Evolutionary conservation across 108 stramenopile genomes (phyloP).

Genomic region (Discostella pseudostelligera): DNA sequence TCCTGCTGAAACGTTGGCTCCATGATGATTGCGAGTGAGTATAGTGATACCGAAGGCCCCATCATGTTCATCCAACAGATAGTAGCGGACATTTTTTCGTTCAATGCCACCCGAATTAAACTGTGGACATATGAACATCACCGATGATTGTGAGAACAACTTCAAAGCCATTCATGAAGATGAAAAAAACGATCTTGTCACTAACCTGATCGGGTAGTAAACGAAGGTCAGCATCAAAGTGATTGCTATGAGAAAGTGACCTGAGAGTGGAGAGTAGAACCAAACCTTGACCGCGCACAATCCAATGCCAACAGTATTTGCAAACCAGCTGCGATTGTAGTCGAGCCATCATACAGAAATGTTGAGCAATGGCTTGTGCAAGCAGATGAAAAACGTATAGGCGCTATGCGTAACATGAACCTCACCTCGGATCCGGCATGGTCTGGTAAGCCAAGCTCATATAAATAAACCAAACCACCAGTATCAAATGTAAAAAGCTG

Average conservation of each 20-base stretch:
- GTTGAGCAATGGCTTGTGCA: background rate
- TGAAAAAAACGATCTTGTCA: background rate
- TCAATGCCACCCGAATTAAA: slow-evolving; percentile 63
- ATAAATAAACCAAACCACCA: slow-evolving; percentile 78
- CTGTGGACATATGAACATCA: slow-evolving; percentile 1
- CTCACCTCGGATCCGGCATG: slow-evolving; percentile 58
- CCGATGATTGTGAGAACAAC: too few species aligned
- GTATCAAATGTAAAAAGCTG: slow-evolving; percentile 55
- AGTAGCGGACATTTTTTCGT: slow-evolving; percentile 73
- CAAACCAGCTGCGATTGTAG: slow-evolving; percentile 63
- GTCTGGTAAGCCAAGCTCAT: slow-evolving; percentile 77
- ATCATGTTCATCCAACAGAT: slow-evolving; percentile 82
- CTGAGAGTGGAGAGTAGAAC: slow-evolving; percentile 66
- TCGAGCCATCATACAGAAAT: background rate
- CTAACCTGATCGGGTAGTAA: slow-evolving; percentile 36
- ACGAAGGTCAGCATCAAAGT: slow-evolving; percentile 55
- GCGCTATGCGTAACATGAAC: background rate
- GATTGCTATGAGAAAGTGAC: slow-evolving; percentile 73
- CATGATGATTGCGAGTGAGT: slow-evolving; percentile 74
- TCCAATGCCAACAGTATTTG: slow-evolving; percentile 75
- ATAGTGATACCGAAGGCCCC: slow-evolving; percentile 64
- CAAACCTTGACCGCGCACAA: slow-evolving; percentile 73
- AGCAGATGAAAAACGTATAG: background rate
- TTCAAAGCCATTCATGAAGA: background rate
- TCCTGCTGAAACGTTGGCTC: slow-evolving; percentile 79